These are phyloP conservation scores for Melastoma malabathricum DNA, from an alignment of 345 rosid genomes.

Conservation along the genomic window DNA sequence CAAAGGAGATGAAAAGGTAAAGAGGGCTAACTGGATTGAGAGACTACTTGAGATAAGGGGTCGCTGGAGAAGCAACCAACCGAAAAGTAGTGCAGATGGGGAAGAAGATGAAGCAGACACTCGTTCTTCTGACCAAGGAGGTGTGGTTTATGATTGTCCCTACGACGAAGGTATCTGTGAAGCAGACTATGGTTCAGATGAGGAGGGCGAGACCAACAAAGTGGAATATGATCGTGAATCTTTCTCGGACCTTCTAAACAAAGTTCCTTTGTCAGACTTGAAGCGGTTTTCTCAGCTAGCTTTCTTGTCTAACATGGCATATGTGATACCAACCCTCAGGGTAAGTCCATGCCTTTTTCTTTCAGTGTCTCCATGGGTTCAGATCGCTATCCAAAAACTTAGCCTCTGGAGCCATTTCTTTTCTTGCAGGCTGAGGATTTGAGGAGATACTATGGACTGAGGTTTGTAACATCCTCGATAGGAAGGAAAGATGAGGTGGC, in stretches of 20 bases:
- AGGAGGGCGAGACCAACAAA: conserved; percentile 19
- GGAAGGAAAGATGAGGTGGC: conserved; percentile 66
- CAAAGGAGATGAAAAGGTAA: conserved; percentile 17
- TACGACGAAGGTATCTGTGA: conserved; percentile 32
- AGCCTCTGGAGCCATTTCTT: neutral
- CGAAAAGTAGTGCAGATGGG: conserved; percentile 12
- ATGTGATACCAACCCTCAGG: conserved; percentile 58
- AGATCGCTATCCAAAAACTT: neutral
- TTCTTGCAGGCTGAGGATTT: conserved; percentile 36
- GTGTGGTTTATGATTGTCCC: conserved; percentile 17
- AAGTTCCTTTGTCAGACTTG: conserved; percentile 50
- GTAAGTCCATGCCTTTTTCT: conserved; percentile 11
- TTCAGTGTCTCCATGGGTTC: neutral
- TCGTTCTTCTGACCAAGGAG: conserved; percentile 9
- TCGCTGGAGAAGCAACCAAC: conserved; percentile 34
- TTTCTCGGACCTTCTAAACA: conserved; percentile 36
- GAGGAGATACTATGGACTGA: conserved; percentile 46
- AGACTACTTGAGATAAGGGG: conserved; percentile 53
- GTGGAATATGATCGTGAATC: conserved; percentile 26
- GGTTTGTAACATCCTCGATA: conserved; percentile 65
- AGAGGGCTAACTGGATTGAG: conserved; percentile 65
- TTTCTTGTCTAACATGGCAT: conserved; percentile 76
- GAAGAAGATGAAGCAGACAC: conserved; percentile 1
- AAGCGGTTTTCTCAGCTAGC: conserved; percentile 66
- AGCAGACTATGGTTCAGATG: conserved; percentile 37